Base-by-base conservation (phyloP, 768 basidiomycete genomes). In the Mycena rebaudengoi region DNA sequence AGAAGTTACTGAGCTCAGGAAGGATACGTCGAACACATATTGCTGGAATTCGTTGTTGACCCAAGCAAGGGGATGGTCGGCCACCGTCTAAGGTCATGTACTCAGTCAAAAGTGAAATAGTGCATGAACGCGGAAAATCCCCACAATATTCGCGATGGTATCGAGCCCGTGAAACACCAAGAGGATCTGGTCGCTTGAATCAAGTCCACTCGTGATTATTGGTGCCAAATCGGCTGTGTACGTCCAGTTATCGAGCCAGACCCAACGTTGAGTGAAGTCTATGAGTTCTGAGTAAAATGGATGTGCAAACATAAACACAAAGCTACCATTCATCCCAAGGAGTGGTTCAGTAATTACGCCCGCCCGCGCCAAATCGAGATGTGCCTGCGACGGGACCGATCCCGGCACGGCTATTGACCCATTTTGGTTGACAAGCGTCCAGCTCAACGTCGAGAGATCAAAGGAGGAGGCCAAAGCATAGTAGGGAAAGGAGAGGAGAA, bases 241-340 rank as follows among this genome's bases (percentile, higher is more conserved):
- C 0, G 84, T 86, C 86, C 87, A 88, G 59, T 85, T 84, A 57
- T 88, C 86, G 51, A 82, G 75, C 29, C 80, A 78, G 46, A 88
- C 75, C 86, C 85, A 87, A 63, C 87, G 77, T 67, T 86, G 79
- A 1, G 82, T 83, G 61, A 83, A 85, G 58, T 88, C 85, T 86
- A 48, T n/a, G n/a, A n/a, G n/a, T n/a, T n/a, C n/a, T n/a, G n/a
- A n/a, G n/a, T n/a, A n/a, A n/a, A n/a, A n/a, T n/a, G n/a, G n/a
- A n/a, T n/a, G n/a, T n/a, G n/a, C n/a, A n/a, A n/a, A n/a, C n/a
- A n/a, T n/a, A n/a, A n/a, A n/a, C n/a, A n/a, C n/a, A n/a, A n/a
- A n/a, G n/a, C n/a, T 37, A 84, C 85, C 86, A 60, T 86, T 86
- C 33, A 84, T 81, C 7, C 81, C 84, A 16, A 84, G 73, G 35